Conservation (phyloP, 2,329 filamentous ascomycete species). For the Cladobotryum protrusum region DNA sequence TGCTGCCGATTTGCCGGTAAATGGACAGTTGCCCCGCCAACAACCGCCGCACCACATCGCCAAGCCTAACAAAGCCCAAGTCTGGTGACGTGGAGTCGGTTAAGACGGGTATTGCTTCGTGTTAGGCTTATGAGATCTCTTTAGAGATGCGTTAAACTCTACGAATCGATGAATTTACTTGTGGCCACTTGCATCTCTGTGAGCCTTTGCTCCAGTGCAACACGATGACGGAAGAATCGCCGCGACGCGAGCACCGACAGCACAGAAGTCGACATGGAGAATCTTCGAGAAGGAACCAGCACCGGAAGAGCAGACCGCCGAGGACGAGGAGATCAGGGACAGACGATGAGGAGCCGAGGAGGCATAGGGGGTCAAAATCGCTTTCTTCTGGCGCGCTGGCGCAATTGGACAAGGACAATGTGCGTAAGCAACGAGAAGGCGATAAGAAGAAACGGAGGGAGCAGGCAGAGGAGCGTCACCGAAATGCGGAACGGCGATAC, state of each 20-base stretch:
- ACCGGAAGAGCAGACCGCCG: constrained; percentile 30
- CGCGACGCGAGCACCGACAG: constrained; percentile 25
- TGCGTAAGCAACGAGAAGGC: constrained; percentile 41
- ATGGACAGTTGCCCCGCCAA: too few species aligned
- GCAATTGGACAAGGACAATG: constrained; percentile 57
- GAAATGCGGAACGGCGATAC: constrained; percentile 19
- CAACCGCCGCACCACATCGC: too few species aligned
- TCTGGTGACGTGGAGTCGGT: constrained; percentile 9
- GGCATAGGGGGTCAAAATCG: constrained; percentile 19
- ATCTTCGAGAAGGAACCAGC: constrained; percentile 27
- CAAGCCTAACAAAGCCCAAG: neutral
- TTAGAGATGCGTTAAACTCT: neutral
- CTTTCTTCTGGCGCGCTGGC: constrained; percentile 54
- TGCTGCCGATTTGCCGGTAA: too few species aligned
- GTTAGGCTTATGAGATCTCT: neutral
- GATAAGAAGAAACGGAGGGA: constrained; percentile 20
- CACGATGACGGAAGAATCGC: constrained; percentile 32
- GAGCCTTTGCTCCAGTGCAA: constrained; percentile 10
- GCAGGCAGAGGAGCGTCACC: constrained; percentile 16
- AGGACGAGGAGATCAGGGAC: constrained; percentile 25
- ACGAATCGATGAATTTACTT: constrained; percentile 1
- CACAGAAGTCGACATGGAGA: constrained; percentile 24
- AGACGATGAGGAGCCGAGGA: constrained; percentile 27
- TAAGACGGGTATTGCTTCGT: constrained; percentile 1
- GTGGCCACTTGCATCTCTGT: constrained; percentile 20